Base-by-base conservation (phyloP, 129 eudicot species). In the Arctium minus region DNA sequence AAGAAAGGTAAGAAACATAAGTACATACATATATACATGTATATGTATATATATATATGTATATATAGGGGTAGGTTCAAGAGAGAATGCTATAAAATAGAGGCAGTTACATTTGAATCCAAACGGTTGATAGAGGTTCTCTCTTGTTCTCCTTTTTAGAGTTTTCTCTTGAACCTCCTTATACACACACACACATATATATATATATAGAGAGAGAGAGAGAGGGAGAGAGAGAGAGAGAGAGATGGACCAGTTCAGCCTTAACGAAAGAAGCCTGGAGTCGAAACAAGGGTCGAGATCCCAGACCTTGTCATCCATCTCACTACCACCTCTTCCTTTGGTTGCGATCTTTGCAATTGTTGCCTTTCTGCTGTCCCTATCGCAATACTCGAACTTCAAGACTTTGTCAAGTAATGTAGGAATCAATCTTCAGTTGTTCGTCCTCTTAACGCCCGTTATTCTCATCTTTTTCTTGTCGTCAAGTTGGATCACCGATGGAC, bases 251-350 rank as follows among this genome's bases (percentile, higher is more conserved):
- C 75, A 83, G 83, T 80, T 86, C 46, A 67, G 87, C 8, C 80
- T 80, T 9, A 83, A 76, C 86, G 84, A 77, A 29, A 84, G 87
- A 35, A 84, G 88, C 76, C 76, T 85, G 73, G 90, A 88, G 81
- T 83, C 88, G 91, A 91, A 83, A 78, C 91, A 88, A 71, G 86
- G 94, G 32, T 86, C 88, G 92, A 85, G 80, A 70, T 53, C 48
- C 10, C 89, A 86, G 35, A 84, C 90, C 12, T 75, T 86, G 50
- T 35, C 77, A 22, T 75, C 88, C n/a, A 64, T 86, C 65, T 89
- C 95, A 32, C 30, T 85, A 4, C 94, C 95, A 13, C 97, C 95
- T 9, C 89, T 90, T 17, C 97, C 92, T 4, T 73, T 94, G 82
- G 44, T 92, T 2, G 89, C 84, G 8, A 69, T 94, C 73, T 88